A percentile compares a stretch with the other conserved stretches of the same genome.
These are phyloP conservation scores for Nicotiana undulata DNA, from an alignment of 257 asterid genomes.

Conservation along the genomic window DNA sequence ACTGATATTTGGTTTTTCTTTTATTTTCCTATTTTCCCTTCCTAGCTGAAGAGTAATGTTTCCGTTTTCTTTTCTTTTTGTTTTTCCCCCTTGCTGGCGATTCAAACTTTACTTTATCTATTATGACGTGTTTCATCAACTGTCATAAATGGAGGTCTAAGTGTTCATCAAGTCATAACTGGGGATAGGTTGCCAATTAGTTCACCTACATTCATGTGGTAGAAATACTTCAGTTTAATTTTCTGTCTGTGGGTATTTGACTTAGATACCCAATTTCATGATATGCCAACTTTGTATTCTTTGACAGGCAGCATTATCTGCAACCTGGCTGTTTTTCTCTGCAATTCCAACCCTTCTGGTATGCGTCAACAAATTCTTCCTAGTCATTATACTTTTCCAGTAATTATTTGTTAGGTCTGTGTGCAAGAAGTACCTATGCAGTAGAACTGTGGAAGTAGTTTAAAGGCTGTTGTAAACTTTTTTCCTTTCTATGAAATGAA, in stretches of 20 bases:
- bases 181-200: neutral
- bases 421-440: neutral
- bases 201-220: neutral
- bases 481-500: neutral
- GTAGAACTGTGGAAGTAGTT: neutral
- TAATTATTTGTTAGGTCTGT: neutral
- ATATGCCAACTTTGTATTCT: neutral
- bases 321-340: constrained; percentile 77
- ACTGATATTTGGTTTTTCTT: neutral
- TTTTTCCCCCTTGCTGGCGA: neutral
- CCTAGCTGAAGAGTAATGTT: neutral
- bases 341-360: constrained; percentile 90
- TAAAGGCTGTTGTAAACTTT: neutral
- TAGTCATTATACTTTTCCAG: neutral
- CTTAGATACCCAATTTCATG: neutral
- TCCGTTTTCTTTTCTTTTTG: neutral
- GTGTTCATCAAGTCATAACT: neutral
- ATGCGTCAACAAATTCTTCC: constrained; percentile 14
- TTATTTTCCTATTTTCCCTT: neutral
- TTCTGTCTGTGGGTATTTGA: neutral
- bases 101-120: neutral
- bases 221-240: neutral
- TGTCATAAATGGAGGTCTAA: neutral
- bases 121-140: neutral
- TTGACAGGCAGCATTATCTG: constrained; percentile 76